Evolutionary conservation across 1,139 yeast species (phyloP).

Genomic region (Candida sp.): DNA sequence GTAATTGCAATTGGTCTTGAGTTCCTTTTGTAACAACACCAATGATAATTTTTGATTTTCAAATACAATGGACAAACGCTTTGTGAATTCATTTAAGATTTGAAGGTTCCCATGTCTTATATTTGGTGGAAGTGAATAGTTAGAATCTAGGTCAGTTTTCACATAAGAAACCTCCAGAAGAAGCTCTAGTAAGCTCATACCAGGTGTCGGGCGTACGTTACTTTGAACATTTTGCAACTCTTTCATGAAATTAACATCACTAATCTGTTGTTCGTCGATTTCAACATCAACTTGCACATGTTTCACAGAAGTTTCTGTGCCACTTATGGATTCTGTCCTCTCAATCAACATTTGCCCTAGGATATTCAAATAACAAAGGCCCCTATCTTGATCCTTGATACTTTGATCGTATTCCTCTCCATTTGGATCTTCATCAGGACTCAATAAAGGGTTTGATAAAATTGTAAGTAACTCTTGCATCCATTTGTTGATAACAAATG

Average conservation of each 20-base stretch:
- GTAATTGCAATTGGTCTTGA: conserved; percentile 53
- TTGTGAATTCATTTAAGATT: conserved; percentile 19
- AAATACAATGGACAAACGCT: conserved; percentile 22
- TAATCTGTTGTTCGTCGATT: conserved; percentile 21
- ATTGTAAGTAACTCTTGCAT: conserved; percentile 41
- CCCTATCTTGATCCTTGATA: conserved; percentile 69
- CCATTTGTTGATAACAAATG: conserved; percentile 54
- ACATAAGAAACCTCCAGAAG: conserved; percentile 20
- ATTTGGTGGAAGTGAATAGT: conserved; percentile 9
- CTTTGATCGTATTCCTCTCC: conserved; percentile 81
- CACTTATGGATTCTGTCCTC: conserved; percentile 35
- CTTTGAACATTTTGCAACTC: conserved; percentile 29
- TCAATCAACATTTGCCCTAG: conserved; percentile 56
- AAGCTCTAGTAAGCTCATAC: conserved; percentile 28
- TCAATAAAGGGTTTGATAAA: conserved; percentile 43
- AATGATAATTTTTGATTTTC: conserved; percentile 43
- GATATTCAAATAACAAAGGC: conserved; percentile 61
- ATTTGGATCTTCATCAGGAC: conserved; percentile 49
- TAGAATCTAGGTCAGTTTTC: conserved; percentile 22
- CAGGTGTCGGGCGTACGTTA: conserved; percentile 25
- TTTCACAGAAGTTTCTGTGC: conserved; percentile 20
- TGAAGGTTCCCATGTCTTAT: conserved; percentile 10
- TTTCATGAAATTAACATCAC: conserved; percentile 23
- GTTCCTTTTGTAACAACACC: conserved; percentile 40
- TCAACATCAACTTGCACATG: conserved; percentile 20